phyloP scores from a whole-genome alignment of 352 stramenopile species.

The Phytophthora pinifolia region DNA sequence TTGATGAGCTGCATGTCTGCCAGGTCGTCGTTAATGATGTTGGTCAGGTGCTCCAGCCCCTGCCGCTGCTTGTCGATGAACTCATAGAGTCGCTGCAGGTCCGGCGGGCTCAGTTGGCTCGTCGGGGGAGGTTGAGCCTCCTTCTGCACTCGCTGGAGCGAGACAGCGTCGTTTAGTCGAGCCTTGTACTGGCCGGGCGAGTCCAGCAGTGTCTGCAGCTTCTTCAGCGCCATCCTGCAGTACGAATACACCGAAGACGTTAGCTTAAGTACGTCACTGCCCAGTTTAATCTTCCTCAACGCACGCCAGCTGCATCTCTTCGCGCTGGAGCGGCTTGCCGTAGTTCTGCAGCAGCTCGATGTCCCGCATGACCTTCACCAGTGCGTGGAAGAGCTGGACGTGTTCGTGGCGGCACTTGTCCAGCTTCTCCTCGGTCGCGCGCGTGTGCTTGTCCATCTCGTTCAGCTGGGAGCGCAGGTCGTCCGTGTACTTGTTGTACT shows the following conservation, averaged over 20 bases:
- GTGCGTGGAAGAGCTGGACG: conserved; percentile 78
- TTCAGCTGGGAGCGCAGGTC: conserved; percentile 71
- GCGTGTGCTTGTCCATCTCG: conserved; percentile 83
- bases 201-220: conserved; percentile 78
- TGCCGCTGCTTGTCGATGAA: conserved; percentile 87
- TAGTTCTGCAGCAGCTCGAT: conserved; percentile 87
- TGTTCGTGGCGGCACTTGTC: conserved; percentile 85
- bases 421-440: conserved; percentile 81
- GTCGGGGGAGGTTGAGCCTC: conserved; percentile 32
- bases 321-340: conserved; percentile 77
- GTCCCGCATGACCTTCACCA: conserved; percentile 89
- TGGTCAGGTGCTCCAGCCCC: conserved; percentile 80
- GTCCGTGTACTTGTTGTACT: conserved; percentile 81
- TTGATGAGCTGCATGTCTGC: conserved; percentile 88
- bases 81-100: conserved; percentile 79
- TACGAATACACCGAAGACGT: conserved; percentile 4
- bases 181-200: conserved; percentile 88
- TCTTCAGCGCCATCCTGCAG: conserved; percentile 76
- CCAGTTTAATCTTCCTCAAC: conserved; percentile 15
- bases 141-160: conserved; percentile 72
- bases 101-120: conserved; percentile 68
- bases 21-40: conserved; percentile 82
- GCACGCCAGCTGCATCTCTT: conserved; percentile 81
- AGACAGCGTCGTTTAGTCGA: conserved; percentile 75
- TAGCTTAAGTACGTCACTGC: background rate